phyloP scores from a whole-genome alignment of 306 rosid genomes.

The Quercus engelmannii region DNA sequence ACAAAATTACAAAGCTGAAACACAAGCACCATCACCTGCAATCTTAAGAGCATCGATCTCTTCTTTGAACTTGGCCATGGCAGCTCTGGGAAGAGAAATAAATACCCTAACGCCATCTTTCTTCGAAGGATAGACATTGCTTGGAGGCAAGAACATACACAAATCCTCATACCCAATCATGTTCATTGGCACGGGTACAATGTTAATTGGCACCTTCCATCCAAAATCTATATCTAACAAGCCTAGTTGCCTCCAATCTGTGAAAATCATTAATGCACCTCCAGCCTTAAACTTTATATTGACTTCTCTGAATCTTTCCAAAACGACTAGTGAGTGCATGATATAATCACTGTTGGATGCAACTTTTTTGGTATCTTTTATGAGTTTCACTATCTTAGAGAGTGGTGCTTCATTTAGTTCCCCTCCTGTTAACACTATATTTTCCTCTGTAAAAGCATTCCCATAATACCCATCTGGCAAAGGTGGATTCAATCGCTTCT shows the following conservation, averaged over 20 bases:
- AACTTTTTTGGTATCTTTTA: constrained; percentile 36
- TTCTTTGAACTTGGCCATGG: constrained; percentile 43
- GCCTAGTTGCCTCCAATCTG: constrained; percentile 55
- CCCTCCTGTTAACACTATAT: constrained; percentile 31
- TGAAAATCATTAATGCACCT: constrained; percentile 36
- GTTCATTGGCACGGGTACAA: constrained; percentile 44
- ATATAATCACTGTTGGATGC: constrained; percentile 25
- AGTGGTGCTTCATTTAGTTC: constrained; percentile 47
- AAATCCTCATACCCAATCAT: constrained; percentile 42
- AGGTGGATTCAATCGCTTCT: constrained; percentile 40
- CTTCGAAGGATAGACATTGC: constrained; percentile 34
- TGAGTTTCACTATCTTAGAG: constrained; percentile 37
- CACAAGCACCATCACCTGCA: neutral
- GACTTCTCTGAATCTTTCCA: constrained; percentile 23
- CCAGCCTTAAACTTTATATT: constrained; percentile 24
- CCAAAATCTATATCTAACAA: constrained; percentile 48
- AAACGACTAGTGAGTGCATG: constrained; percentile 17
- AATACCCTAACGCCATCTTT: constrained; percentile 53
- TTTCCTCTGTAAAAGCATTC: constrained; percentile 34
- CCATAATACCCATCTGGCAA: constrained; percentile 13
- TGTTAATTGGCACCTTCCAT: constrained; percentile 38
- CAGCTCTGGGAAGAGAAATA: constrained; percentile 43
- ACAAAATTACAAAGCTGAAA: too few species aligned
- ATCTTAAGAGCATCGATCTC: constrained; percentile 42
- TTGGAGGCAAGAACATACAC: constrained; percentile 49